These are phyloP conservation scores for Oenanthe javanica DNA, from an alignment of 140 eudicot species.

Conservation along the genomic window DNA sequence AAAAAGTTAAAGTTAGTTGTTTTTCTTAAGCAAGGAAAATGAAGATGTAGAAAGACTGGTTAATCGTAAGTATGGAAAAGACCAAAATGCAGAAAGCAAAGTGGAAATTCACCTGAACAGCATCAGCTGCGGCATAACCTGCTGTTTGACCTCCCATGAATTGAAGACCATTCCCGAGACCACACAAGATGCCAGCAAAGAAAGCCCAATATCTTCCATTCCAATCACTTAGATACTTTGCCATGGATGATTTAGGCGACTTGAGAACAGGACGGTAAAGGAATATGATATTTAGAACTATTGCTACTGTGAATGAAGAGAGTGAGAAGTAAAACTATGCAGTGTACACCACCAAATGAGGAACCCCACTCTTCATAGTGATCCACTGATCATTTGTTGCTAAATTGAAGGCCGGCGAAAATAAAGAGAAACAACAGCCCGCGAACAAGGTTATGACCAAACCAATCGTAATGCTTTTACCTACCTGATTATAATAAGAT, in stretches of 20 bases:
- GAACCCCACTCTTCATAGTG: not conserved
- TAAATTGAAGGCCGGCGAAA: not conserved
- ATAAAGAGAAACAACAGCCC: constrained; percentile 9
- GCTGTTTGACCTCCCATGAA: constrained; percentile 7
- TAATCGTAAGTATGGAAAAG: not conserved
- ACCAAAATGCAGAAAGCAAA: not conserved
- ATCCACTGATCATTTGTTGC: constrained; percentile 8
- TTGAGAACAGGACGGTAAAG: constrained; percentile 3
- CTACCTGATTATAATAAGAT: not conserved
- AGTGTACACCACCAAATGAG: constrained; percentile 5
- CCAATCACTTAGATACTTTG: not conserved
- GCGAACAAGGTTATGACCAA: constrained; percentile 1
- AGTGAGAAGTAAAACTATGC: constrained; percentile 1
- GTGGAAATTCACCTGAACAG: constrained; percentile 4
- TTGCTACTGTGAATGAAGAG: constrained; percentile 3
- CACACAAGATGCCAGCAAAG: constrained; percentile 8
- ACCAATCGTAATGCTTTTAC: not conserved
- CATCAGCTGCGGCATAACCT: constrained; percentile 9
- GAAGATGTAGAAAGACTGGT: not conserved
- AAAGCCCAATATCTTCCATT: constrained; percentile 6
- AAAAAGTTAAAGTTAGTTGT: not conserved
- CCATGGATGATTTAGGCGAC: not conserved
- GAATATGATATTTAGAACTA: not conserved
- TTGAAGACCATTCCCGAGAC: constrained; percentile 6
- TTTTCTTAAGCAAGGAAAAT: not conserved